Percentiles rank a stretch among this genome's conserved stretches.
phyloP scores from a whole-genome alignment of 805 yeast genomes.

The Starmerella roubikii region DNA sequence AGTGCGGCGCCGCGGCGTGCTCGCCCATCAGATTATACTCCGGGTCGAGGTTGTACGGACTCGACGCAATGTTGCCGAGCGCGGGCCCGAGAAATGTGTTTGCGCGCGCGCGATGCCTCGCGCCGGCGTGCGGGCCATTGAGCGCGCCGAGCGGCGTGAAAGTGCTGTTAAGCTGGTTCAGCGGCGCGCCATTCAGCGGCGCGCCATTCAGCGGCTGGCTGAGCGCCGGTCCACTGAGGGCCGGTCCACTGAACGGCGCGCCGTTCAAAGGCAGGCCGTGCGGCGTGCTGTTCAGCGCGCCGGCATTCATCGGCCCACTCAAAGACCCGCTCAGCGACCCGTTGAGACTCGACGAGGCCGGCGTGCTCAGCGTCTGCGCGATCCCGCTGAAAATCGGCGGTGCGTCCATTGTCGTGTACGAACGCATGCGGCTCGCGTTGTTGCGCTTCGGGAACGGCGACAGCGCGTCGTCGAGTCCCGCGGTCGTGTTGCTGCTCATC shows the following conservation, averaged over 20 bases:
- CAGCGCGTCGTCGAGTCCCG: neutral
- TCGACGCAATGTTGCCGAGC: neutral
- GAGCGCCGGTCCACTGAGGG: neutral
- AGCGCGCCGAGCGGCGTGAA: neutral
- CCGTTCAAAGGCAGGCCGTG: neutral
- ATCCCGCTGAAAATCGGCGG: neutral
- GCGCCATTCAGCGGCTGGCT: neutral
- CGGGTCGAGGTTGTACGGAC: slow-evolving; percentile 12
- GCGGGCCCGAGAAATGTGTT: neutral
- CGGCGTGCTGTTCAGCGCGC: neutral
- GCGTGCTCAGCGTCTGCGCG: neutral
- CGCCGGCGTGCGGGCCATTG: neutral
- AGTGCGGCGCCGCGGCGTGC: neutral
- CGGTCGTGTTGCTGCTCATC: neutral
- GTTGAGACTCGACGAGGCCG: neutral
- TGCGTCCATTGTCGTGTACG: slow-evolving; percentile 1
- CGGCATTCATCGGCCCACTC: neutral
- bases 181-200: neutral
- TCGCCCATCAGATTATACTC: neutral
- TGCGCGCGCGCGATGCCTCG: neutral
- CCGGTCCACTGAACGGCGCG: neutral
- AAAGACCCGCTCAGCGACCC: neutral
- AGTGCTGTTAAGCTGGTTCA: neutral
- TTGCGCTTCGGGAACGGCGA: neutral
- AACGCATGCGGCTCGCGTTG: neutral